These are phyloP conservation scores for Phialocephala subalpina DNA, from an alignment of 2,329 filamentous ascomycete genomes.

Conservation along the genomic window DNA sequence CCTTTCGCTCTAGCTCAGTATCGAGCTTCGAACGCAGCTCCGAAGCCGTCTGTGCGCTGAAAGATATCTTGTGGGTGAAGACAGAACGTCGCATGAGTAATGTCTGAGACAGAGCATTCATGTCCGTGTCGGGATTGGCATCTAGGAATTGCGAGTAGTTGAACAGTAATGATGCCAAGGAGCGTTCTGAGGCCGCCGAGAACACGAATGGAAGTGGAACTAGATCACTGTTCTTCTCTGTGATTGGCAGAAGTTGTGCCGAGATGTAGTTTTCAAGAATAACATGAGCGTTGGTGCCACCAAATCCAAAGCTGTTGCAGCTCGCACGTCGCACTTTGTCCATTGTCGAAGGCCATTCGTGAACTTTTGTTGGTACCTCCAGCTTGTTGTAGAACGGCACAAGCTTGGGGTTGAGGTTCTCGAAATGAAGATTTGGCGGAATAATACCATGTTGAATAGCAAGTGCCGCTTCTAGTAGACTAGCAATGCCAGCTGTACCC, in stretches of 20 bases:
- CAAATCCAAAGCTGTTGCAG: conserved; percentile 36
- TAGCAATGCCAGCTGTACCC: conserved; percentile 37
- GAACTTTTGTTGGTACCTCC: conserved; percentile 16
- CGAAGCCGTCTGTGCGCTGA: conserved; percentile 16
- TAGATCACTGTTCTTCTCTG: neutral
- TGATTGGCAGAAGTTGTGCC: neutral
- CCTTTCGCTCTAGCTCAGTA: conserved; percentile 14
- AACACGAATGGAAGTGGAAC: conserved; percentile 19
- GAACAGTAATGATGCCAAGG: conserved; percentile 9
- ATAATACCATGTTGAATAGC: conserved; percentile 40
- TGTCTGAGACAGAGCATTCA: conserved; percentile 17
- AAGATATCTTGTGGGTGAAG: conserved; percentile 23
- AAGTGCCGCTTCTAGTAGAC: conserved; percentile 53
- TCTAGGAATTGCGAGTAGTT: conserved; percentile 15
- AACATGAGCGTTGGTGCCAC: conserved; percentile 25
- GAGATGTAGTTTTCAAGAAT: conserved; percentile 15
- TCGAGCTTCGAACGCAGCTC: conserved; percentile 24
- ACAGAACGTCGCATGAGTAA: conserved; percentile 20
- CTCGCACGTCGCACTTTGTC: conserved; percentile 30
- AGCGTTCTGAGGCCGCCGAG: conserved; percentile 22
- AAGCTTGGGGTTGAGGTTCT: conserved; percentile 39
- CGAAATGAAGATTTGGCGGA: conserved; percentile 39
- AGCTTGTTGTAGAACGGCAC: conserved; percentile 34
- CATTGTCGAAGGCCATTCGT: conserved; percentile 33
- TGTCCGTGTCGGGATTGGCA: conserved; percentile 11